Evolutionary conservation across 495 filamentous ascomycete species (phyloP).

Genomic region (Neurospora sp.): DNA sequence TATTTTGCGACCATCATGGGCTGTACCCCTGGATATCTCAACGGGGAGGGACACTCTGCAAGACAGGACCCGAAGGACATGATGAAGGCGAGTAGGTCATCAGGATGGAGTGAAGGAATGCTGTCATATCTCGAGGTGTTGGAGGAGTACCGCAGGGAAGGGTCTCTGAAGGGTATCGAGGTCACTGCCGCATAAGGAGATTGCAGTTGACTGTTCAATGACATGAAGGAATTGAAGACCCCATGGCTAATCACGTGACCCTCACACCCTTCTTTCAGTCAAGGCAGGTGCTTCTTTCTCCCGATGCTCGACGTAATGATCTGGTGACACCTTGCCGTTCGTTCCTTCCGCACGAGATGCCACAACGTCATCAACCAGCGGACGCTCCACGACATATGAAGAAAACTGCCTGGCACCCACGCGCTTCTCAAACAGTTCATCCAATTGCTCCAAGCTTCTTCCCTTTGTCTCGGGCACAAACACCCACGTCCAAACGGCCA

Average conservation of each 20-base stretch:
- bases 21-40: slow-evolving; percentile 52
- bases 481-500: slow-evolving; percentile 40
- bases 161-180: slow-evolving; percentile 16
- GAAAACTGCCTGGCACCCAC: slow-evolving; percentile 30
- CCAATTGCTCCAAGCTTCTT: slow-evolving; percentile 48
- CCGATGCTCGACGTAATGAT: background rate
- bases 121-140: slow-evolving; percentile 14
- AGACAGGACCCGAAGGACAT: slow-evolving; percentile 16
- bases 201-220: background rate
- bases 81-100: slow-evolving; percentile 18
- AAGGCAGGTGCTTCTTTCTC: background rate
- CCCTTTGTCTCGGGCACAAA: slow-evolving; percentile 41
- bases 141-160: slow-evolving; percentile 25
- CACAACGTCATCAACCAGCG: slow-evolving; percentile 11
- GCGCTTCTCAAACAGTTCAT: slow-evolving; percentile 33
- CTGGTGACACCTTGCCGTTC: background rate
- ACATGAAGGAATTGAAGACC: background rate
- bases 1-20: slow-evolving; percentile 27
- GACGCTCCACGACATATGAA: slow-evolving; percentile 11
- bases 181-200: background rate
- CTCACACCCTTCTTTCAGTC: background rate
- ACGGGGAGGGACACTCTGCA: slow-evolving; percentile 30
- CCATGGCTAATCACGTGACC: background rate
- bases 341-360: background rate
- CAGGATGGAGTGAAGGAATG: slow-evolving; percentile 13